Evolutionary conservation across 352 stramenopile species (phyloP), one percentile per base, ranked within the genome.

Genomic region (Phytophthora agathidicida): DNA sequence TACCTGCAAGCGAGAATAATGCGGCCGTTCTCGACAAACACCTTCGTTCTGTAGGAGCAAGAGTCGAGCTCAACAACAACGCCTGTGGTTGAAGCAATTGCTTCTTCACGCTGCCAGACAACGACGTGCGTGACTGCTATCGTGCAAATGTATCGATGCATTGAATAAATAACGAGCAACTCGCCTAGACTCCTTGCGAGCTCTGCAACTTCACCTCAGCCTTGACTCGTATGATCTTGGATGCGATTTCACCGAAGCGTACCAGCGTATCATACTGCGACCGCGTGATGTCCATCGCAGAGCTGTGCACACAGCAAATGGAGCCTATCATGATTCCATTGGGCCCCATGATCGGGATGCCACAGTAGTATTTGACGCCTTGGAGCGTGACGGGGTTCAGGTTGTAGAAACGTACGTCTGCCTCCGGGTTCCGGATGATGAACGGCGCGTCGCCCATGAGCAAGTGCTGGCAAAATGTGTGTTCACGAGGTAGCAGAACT

Each of bases 391-490:
- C 66, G 6, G 66, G 65, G 16, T 77, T 74, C 17, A 76, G 39
- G 53, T 87, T 77, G 56, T 66, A 75, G 30, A 90, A 90, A 9
- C 77, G 77, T 47, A 87, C 65, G 46, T 64, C 68, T 20, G 68
- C 67, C 55, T 60, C 57, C 5, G 60, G 46, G 31, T 60, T 61
- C 11, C 50, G 46, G 30, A 71, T 55, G 46, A 66, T 71, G 43
- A 73, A 75, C 2, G 80, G 80, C 7, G 83, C 74, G 27, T 75
- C 24, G 13, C 71, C 76, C 77, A 90, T 88, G 37, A 90, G 61
- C 27, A 78, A 63, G 41, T 90, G 80, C 38, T 80, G 67, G 48
- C 80, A 90, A 38, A 90, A 83, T 2, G 75, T 75, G 33, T 88
- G 68, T 44, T 86, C 70, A 17, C 80, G 77, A 42, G 71, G 65